Conservation (phyloP, 306 rosid species). For the Begonia peltatifolia region DNA sequence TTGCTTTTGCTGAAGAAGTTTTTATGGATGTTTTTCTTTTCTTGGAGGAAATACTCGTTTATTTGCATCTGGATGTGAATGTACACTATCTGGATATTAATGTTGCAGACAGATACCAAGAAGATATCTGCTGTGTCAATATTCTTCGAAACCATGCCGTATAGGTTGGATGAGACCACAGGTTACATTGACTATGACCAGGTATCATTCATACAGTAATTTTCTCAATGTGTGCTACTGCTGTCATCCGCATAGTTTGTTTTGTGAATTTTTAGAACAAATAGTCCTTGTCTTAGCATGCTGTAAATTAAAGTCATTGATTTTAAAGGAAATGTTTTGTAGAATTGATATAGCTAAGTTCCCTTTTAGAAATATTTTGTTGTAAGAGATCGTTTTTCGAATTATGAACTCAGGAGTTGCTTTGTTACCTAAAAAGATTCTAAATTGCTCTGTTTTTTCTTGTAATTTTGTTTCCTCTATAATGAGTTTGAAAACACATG, state of each 20-base stretch:
- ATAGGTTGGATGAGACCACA: constrained; percentile 67
- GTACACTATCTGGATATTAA: background rate
- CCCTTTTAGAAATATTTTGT: too few relatives aligned
- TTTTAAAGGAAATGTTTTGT: too few relatives aligned
- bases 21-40: background rate
- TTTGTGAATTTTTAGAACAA: background rate
- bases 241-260: background rate
- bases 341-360: too few relatives aligned
- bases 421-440: background rate
- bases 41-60: background rate
- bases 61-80: constrained; percentile 3
- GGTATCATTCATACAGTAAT: constrained; percentile 25
- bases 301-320: too few relatives aligned
- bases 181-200: constrained; percentile 94
- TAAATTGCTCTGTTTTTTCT: background rate
- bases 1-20: background rate
- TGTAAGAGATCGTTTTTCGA: too few relatives aligned
- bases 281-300: too few relatives aligned
- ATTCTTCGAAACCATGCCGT: constrained; percentile 83
- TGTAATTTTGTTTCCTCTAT: background rate
- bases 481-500: background rate
- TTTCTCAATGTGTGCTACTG: background rate
- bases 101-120: constrained; percentile 77
- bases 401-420: too few relatives aligned
- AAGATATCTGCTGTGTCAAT: constrained; percentile 84